Conservation (phyloP, 257 asterid genomes). For the Solanum corneliomulleri region DNA sequence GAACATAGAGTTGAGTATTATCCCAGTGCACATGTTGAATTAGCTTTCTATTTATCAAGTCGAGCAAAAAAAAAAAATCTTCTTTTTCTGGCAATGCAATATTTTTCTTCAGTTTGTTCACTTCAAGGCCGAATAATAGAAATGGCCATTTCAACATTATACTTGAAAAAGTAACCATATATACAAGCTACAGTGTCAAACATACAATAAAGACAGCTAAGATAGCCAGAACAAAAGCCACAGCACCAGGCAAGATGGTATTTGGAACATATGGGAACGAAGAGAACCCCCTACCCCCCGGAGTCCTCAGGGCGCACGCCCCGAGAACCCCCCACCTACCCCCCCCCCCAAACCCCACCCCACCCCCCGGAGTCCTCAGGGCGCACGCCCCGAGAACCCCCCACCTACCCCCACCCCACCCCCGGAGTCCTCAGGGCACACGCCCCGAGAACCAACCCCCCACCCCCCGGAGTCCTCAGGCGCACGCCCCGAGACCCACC, state of each 20-base stretch:
- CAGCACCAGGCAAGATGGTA: conserved; percentile 66
- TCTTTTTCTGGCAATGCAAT: background rate
- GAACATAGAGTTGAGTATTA: background rate
- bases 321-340: too few relatives aligned
- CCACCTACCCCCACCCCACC: too few relatives aligned
- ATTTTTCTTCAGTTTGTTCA: background rate
- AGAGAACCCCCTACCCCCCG: too few relatives aligned
- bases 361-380: too few relatives aligned
- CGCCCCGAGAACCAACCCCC: too few relatives aligned
- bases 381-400: too few relatives aligned
- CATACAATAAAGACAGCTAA: conserved; percentile 66
- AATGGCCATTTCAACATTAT: background rate
- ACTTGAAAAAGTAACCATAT: background rate
- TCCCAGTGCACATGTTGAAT: background rate
- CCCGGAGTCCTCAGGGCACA: too few relatives aligned
- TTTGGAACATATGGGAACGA: conserved; percentile 67
- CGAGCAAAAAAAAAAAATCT: background rate
- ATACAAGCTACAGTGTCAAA: background rate
- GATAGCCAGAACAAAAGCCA: conserved; percentile 43
- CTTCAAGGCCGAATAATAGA: background rate
- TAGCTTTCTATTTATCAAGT: background rate
- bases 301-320: too few relatives aligned
- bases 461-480: too few relatives aligned
- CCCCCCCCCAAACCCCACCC: too few relatives aligned
- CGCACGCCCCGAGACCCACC: too few relatives aligned